These are phyloP conservation scores for Drechslerella dactyloides DNA, from an alignment of 2,329 filamentous ascomycete genomes.

Conservation along the genomic window DNA sequence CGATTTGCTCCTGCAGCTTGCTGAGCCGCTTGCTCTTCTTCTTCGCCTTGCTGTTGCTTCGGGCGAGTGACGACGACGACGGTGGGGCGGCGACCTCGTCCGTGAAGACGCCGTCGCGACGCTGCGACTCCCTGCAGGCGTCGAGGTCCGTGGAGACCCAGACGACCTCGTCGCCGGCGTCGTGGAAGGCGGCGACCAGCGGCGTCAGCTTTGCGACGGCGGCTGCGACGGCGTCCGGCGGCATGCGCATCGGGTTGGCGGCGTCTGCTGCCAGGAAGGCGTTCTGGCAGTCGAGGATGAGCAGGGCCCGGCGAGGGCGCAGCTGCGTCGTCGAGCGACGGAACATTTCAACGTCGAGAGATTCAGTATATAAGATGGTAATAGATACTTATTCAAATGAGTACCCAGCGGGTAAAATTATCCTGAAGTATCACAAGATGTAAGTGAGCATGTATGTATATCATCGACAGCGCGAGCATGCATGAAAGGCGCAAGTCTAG, in stretches of 20 bases:
- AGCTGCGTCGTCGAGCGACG: conserved; percentile 38
- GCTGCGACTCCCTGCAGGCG: conserved; percentile 64
- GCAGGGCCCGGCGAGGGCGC: conserved; percentile 70
- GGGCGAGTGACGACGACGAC: conserved; percentile 56
- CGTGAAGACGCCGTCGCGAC: conserved; percentile 62
- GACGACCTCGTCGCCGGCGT: conserved; percentile 73
- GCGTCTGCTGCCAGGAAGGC: conserved; percentile 72
- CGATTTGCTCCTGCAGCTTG: neutral
- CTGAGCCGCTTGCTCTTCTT: conserved; percentile 71
- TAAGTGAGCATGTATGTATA: neutral
- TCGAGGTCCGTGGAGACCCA: conserved; percentile 83
- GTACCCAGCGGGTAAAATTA: neutral
- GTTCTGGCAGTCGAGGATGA: conserved; percentile 87
- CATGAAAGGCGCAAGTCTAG: neutral
- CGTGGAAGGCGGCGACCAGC: conserved; percentile 75
- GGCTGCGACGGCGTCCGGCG: conserved; percentile 63
- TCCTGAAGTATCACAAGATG: neutral
- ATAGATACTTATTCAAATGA: too few relatives aligned
- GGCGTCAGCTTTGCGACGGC: conserved; percentile 72
- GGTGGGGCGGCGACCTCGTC: conserved; percentile 55
- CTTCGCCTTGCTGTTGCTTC: conserved; percentile 62
- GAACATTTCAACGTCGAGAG: conserved; percentile 18
- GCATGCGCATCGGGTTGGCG: conserved; percentile 71
- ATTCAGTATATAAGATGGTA: neutral
- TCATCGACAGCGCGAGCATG: neutral